phyloP scores from a whole-genome alignment of 495 filamentous ascomycete genomes.

The Rhizodiscina lignyota region DNA sequence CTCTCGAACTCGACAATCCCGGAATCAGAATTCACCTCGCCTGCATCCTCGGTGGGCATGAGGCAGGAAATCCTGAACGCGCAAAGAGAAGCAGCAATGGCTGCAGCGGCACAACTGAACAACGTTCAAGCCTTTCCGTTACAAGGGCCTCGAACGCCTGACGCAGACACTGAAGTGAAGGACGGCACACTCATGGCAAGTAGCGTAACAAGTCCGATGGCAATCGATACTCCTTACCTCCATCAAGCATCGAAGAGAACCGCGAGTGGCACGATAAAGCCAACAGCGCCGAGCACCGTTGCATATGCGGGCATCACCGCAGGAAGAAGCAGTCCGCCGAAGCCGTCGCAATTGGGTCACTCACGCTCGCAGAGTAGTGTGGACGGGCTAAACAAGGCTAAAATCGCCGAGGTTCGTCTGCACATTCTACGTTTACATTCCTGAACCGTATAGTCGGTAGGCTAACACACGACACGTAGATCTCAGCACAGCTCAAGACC shows the following conservation, averaged over 20 bases:
- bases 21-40: not conserved
- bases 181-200: not conserved
- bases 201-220: not conserved
- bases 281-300: not conserved
- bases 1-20: not conserved
- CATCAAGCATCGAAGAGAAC: not conserved
- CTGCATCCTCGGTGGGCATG: not conserved
- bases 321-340: no score
- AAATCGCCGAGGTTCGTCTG: no score
- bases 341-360: no score
- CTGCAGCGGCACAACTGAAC: not conserved
- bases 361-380: no score
- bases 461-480: no score
- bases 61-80: not conserved
- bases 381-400: no score
- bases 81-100: not conserved
- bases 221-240: not conserved
- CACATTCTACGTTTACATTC: no score
- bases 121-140: not conserved
- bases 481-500: slow-evolving; percentile 60
- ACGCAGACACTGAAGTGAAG: not conserved
- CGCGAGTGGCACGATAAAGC: slow-evolving; percentile 1
- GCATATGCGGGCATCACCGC: no score
- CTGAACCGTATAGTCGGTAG: no score
- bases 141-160: not conserved